Evolutionary conservation across 78 protist genomes (phyloP).

Genomic region (Chrysochromulina parva): DNA sequence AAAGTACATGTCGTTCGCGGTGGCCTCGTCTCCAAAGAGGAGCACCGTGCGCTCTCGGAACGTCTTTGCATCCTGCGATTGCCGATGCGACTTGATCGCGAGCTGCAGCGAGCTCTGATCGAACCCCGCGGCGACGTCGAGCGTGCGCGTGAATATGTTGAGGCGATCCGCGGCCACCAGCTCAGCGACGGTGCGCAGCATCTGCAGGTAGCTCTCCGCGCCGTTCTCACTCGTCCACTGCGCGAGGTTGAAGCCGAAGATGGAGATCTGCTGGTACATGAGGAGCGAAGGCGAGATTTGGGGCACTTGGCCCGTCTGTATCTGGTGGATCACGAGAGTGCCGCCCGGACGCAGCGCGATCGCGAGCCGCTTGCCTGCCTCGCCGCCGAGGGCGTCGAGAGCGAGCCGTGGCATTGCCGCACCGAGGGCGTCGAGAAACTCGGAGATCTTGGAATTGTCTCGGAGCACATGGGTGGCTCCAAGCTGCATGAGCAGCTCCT

Average conservation of each 20-base stretch:
- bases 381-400: background rate
- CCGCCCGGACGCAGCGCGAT: background rate
- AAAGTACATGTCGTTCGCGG: background rate
- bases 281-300: background rate
- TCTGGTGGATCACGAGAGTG: background rate
- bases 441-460: background rate
- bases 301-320: background rate
- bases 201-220: background rate
- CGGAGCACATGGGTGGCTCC: constrained; percentile 18
- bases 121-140: background rate
- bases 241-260: constrained; percentile 1
- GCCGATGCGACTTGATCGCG: background rate
- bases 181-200: background rate
- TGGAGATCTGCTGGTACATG: constrained; percentile 2
- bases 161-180: background rate
- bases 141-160: background rate
- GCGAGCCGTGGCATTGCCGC: background rate
- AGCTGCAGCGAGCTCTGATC: background rate
- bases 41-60: constrained; percentile 16
- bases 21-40: background rate
- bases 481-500: background rate
- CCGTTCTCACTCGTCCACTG: background rate
- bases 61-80: background rate
- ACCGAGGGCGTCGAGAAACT: constrained; percentile 1
- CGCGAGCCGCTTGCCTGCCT: background rate